phyloP scores from a whole-genome alignment of 108 stramenopile genomes.

The Cyclotella atomus region DNA sequence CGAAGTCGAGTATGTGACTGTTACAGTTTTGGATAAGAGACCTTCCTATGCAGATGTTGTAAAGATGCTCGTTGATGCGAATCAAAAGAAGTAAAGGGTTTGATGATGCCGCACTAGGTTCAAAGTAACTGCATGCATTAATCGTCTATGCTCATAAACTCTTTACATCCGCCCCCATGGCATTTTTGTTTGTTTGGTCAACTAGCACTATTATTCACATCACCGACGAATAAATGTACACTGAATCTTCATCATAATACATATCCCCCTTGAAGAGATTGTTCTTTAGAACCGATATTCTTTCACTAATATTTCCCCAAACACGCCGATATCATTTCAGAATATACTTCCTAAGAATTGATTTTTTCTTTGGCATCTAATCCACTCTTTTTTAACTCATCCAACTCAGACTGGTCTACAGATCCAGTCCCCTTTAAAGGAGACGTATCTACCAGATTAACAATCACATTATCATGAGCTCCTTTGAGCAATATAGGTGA shows the following conservation, averaged over 20 bases:
- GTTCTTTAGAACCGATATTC: no score
- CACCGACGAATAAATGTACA: no score
- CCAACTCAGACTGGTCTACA: background rate
- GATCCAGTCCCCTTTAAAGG: background rate
- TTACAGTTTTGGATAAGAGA: constrained; percentile 38
- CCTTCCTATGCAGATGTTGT: constrained; percentile 49
- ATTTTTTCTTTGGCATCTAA: constrained; percentile 26
- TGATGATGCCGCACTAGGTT: background rate
- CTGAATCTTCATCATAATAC: no score
- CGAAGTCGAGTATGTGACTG: constrained; percentile 47
- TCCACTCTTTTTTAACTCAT: constrained; percentile 32
- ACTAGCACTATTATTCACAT: no score
- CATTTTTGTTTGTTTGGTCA: no score
- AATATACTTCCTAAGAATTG: no score
- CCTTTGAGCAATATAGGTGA: constrained; percentile 77
- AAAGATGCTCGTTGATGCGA: constrained; percentile 27
- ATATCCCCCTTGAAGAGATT: no score
- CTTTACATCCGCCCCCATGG: no score
- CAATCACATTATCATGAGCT: constrained; percentile 73
- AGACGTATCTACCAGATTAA: constrained; percentile 46
- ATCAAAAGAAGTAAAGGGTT: constrained; percentile 16
- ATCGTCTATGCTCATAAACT: no score
- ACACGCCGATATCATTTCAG: no score
- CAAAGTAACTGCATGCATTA: background rate
- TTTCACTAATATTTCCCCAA: no score